Conservation (phyloP, 345 rosid species). For the Citrus inodora region DNA sequence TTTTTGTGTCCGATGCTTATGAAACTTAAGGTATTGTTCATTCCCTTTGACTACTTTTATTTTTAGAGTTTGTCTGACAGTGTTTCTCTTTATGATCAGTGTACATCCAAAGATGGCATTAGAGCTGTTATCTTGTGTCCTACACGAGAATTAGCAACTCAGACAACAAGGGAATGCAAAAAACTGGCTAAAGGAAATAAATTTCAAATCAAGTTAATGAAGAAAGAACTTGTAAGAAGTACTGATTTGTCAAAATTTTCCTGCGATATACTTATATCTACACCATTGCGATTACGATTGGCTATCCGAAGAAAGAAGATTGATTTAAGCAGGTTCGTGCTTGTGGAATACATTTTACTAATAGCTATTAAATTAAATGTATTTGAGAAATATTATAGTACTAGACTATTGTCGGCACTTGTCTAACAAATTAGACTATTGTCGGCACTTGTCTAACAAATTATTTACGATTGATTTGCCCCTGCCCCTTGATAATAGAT, state of each 20-base stretch:
- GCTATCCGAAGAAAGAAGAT: conserved; percentile 68
- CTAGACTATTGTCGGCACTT: background rate
- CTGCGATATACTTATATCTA: conserved; percentile 83
- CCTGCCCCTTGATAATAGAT: background rate
- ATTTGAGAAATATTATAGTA: background rate
- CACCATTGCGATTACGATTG: conserved; percentile 69
- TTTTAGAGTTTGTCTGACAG: conserved; percentile 17
- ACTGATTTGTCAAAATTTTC: conserved; percentile 60
- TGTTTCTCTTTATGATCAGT: conserved; percentile 30
- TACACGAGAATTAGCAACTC: conserved; percentile 84
- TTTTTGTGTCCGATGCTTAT: conserved; percentile 91
- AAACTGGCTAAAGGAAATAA: conserved; percentile 79
- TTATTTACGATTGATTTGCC: background rate
- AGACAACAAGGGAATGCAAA: conserved; percentile 86
- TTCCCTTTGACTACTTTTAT: background rate
- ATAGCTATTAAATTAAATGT: background rate
- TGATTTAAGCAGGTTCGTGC: conserved; percentile 74
- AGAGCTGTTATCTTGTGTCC: conserved; percentile 89
- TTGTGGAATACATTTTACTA: background rate
- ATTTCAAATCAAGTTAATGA: conserved; percentile 65
- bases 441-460: background rate
- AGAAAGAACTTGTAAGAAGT: conserved; percentile 61
- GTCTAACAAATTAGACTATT: background rate
- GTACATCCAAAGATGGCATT: conserved; percentile 58
- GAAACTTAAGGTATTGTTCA: conserved; percentile 71